These are phyloP conservation scores for Suillus americanus DNA, from an alignment of 768 basidiomycete genomes.

Conservation along the genomic window DNA sequence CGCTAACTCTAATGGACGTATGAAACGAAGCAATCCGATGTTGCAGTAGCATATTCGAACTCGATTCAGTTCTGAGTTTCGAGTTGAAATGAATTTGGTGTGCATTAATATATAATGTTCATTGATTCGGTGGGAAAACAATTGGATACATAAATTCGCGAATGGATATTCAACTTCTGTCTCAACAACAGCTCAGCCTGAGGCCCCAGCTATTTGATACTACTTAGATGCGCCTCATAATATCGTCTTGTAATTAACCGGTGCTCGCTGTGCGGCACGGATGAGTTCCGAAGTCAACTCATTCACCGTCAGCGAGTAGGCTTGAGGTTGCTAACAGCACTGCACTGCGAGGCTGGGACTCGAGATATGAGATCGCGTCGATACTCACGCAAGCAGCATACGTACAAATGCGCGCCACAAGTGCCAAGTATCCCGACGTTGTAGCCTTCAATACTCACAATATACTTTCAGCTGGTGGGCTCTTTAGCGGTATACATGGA, in stretches of 20 bases:
- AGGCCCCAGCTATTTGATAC: background rate
- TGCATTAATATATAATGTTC: no score
- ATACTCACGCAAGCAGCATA: background rate
- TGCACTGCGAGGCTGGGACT: background rate
- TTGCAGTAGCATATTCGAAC: background rate
- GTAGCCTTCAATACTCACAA: background rate
- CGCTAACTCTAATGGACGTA: no score
- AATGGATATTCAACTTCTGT: background rate
- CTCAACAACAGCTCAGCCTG: background rate
- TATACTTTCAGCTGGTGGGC: background rate
- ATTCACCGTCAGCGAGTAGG: background rate
- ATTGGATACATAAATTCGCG: background rate
- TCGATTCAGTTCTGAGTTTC: no score
- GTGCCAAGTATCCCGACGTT: background rate
- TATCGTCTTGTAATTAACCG: background rate
- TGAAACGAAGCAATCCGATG: background rate
- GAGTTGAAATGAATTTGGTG: no score
- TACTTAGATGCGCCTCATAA: background rate
- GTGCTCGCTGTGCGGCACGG: background rate
- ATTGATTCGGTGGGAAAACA: background rate
- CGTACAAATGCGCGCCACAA: background rate
- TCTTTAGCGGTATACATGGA: background rate
- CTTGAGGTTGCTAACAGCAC: background rate
- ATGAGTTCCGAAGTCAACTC: background rate
- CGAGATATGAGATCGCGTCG: background rate